phyloP scores from a whole-genome alignment of 2,329 filamentous ascomycete genomes.

The Botrytis fabae region DNA sequence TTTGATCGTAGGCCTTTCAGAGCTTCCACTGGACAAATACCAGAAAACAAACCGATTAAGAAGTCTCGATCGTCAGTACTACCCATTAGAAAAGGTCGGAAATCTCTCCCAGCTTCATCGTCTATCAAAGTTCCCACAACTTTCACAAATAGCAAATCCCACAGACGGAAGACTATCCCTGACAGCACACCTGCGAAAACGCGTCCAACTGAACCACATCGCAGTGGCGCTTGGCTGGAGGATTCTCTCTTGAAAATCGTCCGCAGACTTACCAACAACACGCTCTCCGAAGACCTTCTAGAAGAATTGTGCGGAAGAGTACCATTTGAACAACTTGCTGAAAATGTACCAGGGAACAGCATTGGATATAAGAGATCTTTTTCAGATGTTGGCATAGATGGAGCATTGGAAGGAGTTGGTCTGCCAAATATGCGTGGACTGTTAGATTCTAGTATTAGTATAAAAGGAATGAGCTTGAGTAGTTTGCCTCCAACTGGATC shows the following conservation, averaged over 20 bases:
- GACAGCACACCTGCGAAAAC: neutral
- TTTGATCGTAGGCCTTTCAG: constrained; percentile 14
- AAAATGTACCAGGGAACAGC: constrained; percentile 12
- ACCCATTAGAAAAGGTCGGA: constrained; percentile 4
- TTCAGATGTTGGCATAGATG: constrained; percentile 2
- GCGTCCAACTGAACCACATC: neutral
- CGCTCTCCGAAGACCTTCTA: neutral
- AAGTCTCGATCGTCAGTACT: neutral
- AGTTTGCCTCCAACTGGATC: constrained; percentile 17
- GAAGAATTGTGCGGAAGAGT: constrained; percentile 14
- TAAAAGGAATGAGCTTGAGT: constrained; percentile 18
- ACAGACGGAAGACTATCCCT: neutral
- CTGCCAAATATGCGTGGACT: constrained; percentile 12
- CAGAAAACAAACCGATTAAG: neutral
- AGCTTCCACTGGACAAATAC: constrained; percentile 22
- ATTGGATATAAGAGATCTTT: constrained; percentile 23
- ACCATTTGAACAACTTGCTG: constrained; percentile 9
- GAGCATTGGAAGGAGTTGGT: neutral
- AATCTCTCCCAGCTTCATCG: constrained; percentile 14
- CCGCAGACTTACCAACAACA: constrained; percentile 4
- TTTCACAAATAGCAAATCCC: neutral
- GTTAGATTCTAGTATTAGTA: constrained; percentile 11
- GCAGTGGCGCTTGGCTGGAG: constrained; percentile 13
- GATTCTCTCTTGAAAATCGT: neutral
- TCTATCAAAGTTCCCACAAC: neutral